A percentile compares a stretch with the other conserved stretches of the same genome.
Evolutionary conservation across 768 basidiomycete genomes (phyloP).

Genomic region (Hericium erinaceus): DNA sequence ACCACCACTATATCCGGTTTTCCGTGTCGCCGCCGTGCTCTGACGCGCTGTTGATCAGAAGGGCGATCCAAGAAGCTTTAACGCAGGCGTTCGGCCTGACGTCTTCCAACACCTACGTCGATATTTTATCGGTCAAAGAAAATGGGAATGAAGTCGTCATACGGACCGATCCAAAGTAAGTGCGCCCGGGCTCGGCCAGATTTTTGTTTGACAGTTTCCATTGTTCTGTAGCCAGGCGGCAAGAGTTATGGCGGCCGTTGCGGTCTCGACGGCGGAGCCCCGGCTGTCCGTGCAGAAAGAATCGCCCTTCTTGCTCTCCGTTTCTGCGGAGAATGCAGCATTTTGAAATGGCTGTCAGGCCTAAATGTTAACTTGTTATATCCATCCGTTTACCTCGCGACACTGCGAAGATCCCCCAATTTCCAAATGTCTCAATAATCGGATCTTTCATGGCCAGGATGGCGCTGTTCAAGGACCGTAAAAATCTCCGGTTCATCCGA

Average conservation of each 20-base stretch:
- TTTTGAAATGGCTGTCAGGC: neutral
- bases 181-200: neutral
- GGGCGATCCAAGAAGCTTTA: slow-evolving; percentile 46
- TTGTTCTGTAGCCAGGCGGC: slow-evolving; percentile 19
- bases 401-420: too few relatives aligned
- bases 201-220: neutral
- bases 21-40: slow-evolving; percentile 27
- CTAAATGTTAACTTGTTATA: too few relatives aligned
- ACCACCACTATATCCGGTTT: slow-evolving; percentile 40
- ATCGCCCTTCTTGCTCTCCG: slow-evolving; percentile 22
- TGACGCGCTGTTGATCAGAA: slow-evolving; percentile 41
- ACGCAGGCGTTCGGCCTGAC: slow-evolving; percentile 46
- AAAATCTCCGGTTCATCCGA: too few relatives aligned
- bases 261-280: slow-evolving; percentile 14
- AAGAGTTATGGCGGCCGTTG: slow-evolving; percentile 21
- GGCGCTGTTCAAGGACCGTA: too few relatives aligned
- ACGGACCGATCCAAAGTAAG: slow-evolving; percentile 33
- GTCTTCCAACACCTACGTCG: slow-evolving; percentile 41
- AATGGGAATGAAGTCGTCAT: slow-evolving; percentile 32
- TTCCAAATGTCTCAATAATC: too few relatives aligned
- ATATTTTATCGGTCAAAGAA: slow-evolving; percentile 45
- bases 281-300: slow-evolving; percentile 21
- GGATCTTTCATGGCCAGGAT: too few relatives aligned
- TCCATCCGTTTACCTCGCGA: too few relatives aligned
- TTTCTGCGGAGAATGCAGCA: slow-evolving; percentile 13